These are phyloP conservation scores for Daldinia bambusicola DNA, from an alignment of 495 filamentous ascomycete genomes.

Conservation along the genomic window DNA sequence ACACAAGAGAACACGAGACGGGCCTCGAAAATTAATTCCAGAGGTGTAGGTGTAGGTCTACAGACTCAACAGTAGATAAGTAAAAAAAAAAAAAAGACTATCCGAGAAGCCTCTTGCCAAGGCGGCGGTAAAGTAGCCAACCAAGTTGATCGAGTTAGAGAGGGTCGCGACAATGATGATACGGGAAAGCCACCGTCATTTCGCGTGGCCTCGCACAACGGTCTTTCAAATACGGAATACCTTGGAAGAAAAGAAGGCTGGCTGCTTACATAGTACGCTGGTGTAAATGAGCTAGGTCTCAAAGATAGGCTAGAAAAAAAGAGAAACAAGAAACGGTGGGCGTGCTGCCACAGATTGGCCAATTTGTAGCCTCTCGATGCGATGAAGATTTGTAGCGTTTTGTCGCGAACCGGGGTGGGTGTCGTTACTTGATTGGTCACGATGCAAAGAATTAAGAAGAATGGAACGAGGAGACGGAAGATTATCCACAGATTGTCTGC, in stretches of 20 bases:
- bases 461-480: constrained; percentile 33
- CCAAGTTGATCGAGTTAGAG: constrained; percentile 17
- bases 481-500: not conserved
- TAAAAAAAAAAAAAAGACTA: not conserved
- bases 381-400: constrained; percentile 32
- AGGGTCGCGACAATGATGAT: constrained; percentile 16
- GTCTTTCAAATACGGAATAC: constrained; percentile 26
- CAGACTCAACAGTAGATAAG: not conserved
- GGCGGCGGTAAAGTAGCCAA: constrained; percentile 40
- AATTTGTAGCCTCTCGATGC: constrained; percentile 40
- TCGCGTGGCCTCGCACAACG: constrained; percentile 9
- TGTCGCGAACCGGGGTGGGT: constrained; percentile 37
- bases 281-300: constrained; percentile 6
- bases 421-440: constrained; percentile 37
- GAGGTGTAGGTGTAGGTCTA: not conserved
- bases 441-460: constrained; percentile 42
- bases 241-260: constrained; percentile 1
- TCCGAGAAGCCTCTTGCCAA: constrained; percentile 26
- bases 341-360: constrained; percentile 31
- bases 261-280: too few species aligned
- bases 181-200: constrained; percentile 25
- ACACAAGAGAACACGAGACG: constrained; percentile 17
- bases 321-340: constrained; percentile 19
- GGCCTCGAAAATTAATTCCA: not conserved
- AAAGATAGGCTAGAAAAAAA: constrained; percentile 10